A percentile compares a stretch with the other conserved stretches of the same genome.
phyloP scores from a whole-genome alignment of 768 basidiomycete genomes.

The Rhizopogon salebrosus region DNA sequence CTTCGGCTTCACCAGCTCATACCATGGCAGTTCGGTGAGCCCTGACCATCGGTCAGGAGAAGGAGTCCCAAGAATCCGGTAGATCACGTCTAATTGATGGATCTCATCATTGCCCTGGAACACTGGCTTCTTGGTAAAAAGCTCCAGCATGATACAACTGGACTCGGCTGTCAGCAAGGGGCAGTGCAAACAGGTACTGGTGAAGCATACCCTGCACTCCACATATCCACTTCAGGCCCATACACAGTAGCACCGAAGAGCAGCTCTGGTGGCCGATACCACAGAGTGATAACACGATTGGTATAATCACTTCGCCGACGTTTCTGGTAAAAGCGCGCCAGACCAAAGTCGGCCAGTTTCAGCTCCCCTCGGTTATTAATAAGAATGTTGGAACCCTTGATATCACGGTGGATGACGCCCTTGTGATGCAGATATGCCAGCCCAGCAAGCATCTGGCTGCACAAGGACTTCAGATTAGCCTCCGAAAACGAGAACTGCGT shows the following conservation, averaged over 20 bases:
- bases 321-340: constrained; percentile 95
- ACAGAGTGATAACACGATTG: constrained; percentile 97
- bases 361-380: constrained; percentile 88
- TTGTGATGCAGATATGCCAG: constrained; percentile 94
- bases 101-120: constrained; percentile 99
- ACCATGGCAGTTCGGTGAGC: constrained; percentile 88
- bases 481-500: constrained; percentile 79
- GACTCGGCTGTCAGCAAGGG: neutral
- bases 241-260: constrained; percentile 94
- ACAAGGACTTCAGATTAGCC: constrained; percentile 92
- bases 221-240: constrained; percentile 98
- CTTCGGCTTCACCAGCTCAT: constrained; percentile 93
- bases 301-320: constrained; percentile 89
- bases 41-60: constrained; percentile 78
- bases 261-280: constrained; percentile 96
- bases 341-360: constrained; percentile 95
- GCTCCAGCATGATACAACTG: constrained; percentile 98
- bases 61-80: constrained; percentile 87
- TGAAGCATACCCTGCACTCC: constrained; percentile 87
- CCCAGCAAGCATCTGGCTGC: constrained; percentile 92
- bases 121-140: constrained; percentile 92
- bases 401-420: constrained; percentile 95
- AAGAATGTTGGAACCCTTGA: constrained; percentile 98
- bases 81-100: constrained; percentile 91
- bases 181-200: neutral